These are phyloP conservation scores for Guyanaporus albipodus DNA, from an alignment of 768 basidiomycete genomes.

Conservation along the genomic window DNA sequence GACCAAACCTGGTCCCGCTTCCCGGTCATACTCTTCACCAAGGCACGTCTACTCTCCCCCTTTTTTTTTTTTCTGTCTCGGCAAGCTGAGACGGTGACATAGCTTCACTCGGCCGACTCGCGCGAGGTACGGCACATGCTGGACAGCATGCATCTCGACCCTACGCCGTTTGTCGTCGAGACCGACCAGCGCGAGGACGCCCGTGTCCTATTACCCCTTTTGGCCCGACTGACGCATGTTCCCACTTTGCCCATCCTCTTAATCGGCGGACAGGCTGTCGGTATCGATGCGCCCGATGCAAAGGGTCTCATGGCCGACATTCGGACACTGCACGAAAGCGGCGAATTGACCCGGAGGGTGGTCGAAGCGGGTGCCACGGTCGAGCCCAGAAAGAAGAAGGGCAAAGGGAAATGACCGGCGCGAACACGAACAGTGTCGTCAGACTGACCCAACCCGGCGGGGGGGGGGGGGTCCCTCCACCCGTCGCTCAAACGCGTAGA, in stretches of 20 bases:
- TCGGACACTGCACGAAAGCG: constrained; percentile 44
- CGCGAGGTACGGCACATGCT: constrained; percentile 66
- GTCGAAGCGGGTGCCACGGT: constrained; percentile 55
- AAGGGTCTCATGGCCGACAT: constrained; percentile 42
- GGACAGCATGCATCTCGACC: constrained; percentile 50
- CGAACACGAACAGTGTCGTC: not conserved
- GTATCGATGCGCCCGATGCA: constrained; percentile 25
- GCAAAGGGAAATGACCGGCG: constrained; percentile 27
- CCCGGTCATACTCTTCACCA: constrained; percentile 73
- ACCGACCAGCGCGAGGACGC: constrained; percentile 72
- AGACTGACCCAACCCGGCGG: not conserved
- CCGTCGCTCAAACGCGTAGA: not conserved
- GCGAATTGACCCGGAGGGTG: constrained; percentile 49
- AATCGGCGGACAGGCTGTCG: constrained; percentile 59
- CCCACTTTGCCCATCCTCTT: constrained; percentile 63
- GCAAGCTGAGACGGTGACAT: constrained; percentile 1
- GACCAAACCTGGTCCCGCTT: constrained; percentile 67
- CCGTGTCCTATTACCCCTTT: constrained; percentile 55
- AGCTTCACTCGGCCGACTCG: constrained; percentile 62
- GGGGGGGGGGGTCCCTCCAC: no score
- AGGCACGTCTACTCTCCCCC: constrained; percentile 38
- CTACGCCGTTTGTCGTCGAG: constrained; percentile 64
- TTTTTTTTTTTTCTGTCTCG: not conserved
- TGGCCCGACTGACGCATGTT: constrained; percentile 54
- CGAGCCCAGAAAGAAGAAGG: constrained; percentile 52